A percentile compares a stretch with the other conserved stretches of the same genome.
Conservation (phyloP, 208 protist species). For the Strigomonas galati region DNA sequence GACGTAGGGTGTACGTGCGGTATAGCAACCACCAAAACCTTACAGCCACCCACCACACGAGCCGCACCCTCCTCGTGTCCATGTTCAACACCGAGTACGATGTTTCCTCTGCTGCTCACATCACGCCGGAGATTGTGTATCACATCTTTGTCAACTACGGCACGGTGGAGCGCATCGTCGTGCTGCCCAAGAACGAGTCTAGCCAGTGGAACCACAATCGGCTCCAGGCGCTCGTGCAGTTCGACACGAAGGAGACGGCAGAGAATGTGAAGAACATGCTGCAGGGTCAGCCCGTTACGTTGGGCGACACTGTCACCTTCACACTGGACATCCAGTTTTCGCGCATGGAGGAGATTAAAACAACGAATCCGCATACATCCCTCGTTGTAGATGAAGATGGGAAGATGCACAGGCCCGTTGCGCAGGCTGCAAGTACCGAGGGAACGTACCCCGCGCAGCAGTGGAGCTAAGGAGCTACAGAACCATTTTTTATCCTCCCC, state of each 20-base stretch:
- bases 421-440: constrained; percentile 1
- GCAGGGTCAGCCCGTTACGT: constrained; percentile 88
- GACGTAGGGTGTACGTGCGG: constrained; percentile 88
- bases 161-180: constrained; percentile 83
- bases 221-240: constrained; percentile 90
- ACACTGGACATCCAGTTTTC: constrained; percentile 92
- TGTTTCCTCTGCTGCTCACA: constrained; percentile 73
- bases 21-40: constrained; percentile 90
- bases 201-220: constrained; percentile 88
- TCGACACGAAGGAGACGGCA: constrained; percentile 66
- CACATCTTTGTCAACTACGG: constrained; percentile 90
- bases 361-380: constrained; percentile 75
- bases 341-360: constrained; percentile 89
- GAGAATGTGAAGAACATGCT: constrained; percentile 89
- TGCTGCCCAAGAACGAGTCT: constrained; percentile 90
- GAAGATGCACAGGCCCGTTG: constrained; percentile 41
- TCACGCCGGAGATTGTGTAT: constrained; percentile 89
- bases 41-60: constrained; percentile 85
- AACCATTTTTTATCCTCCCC: constrained; percentile 4
- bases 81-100: constrained; percentile 94
- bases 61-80: constrained; percentile 84
- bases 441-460: neutral
- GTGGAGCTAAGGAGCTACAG: constrained; percentile 7
- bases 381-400: constrained; percentile 77
- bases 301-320: constrained; percentile 85